Base-by-base conservation (phyloP, 2,329 filamentous ascomycete species). In the Ambrosiella cleistominuta region DNA sequence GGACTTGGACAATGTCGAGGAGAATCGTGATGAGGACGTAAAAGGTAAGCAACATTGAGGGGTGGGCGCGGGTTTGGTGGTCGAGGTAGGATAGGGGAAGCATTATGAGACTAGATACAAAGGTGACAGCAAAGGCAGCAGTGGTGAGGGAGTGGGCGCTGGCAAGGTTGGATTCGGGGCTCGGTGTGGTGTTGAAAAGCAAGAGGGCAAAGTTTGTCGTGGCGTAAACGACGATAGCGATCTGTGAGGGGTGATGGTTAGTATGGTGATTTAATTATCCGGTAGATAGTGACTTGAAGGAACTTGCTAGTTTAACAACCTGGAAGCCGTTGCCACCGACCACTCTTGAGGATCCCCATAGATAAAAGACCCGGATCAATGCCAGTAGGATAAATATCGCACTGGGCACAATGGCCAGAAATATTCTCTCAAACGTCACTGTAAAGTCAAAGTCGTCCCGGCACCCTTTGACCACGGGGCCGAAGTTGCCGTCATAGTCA, bases 361-460 rank as follows among this genome's bases (percentile, higher is more conserved):
- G 61, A 1, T 68, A 62, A 0, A 67, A 56, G 0, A 70, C 61
- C 0, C 73, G 66, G 12, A 67, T 64, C 51, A 70, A 38, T 0
- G 70, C 68, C 1, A 69, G 56, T 0, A 68, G 61, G 11, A 73
- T 61, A 45, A 76, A 74, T 0, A 74, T 56, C 1, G 68, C 62
- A 0, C 70, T 64, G 0, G 75, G 75, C 2, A 73, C 64, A 7
- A 75, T 67, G 1, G 69, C 68, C n/a, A 77, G 67, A 54, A 76
- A 68, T 3, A 75, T 66, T 17, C 71, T 67, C 63, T 77, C 74
- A 57, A 78, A 77, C 36, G 68, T 69, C 54, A 76, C 65, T 0
- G 75, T 77, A 59, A 77, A 76, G 63, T 77, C 75, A 57, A 77
- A 77, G 59, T 74, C 70, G 55, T 66, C 69, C 8, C 74, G 71